Base-by-base conservation (phyloP, 805 yeast species). In the Candida tallmaniae region DNA sequence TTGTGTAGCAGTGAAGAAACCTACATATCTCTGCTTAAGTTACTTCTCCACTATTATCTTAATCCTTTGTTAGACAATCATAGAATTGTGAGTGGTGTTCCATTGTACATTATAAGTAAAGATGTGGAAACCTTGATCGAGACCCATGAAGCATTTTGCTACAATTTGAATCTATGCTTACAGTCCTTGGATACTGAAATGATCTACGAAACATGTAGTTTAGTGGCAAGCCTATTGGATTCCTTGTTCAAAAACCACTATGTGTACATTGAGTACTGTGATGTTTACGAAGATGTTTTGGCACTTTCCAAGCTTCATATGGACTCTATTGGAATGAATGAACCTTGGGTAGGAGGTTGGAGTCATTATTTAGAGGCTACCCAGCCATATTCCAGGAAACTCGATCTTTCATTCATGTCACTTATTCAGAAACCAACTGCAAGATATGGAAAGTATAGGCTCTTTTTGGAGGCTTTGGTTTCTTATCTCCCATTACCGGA, bases 321-420 rank as follows among this genome's bases (percentile, higher is more conserved):
- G 5, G 24, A 17, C 14, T 4, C 17, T 4, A 30, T 27, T 6
- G 26, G 27, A 7, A 31, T 27, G 19, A 27, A 23, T 6, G 19
- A 23, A n/a, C 33, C 31, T 13, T 58, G 62, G 61, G 26, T 48
- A 27, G 41, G 46, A 35, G 64, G 67, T 15, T 54, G 54, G 58
- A 55, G 65, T 21, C 47, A 35, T 7, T 65, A 60, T 35, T 46
- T 68, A 6, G 74, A 70, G 41, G 59, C 68, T 1, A 56, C 70
- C 1, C 74, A 73, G 40, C 63, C 67, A 4, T 44, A 43, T 3
- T 45, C 44, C 1, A 57, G 34, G 23, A 42, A 42, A 2, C 46
- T 65, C 46, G 84, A 78, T 48, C 56, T 76, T 18, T 69, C 82
- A 4, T 74, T 78, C 32, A 46, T 52, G 21, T 76, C 82, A 0